phyloP scores from a whole-genome alignment of 108 stramenopile genomes.

The Asterionellopsis glacialis region DNA sequence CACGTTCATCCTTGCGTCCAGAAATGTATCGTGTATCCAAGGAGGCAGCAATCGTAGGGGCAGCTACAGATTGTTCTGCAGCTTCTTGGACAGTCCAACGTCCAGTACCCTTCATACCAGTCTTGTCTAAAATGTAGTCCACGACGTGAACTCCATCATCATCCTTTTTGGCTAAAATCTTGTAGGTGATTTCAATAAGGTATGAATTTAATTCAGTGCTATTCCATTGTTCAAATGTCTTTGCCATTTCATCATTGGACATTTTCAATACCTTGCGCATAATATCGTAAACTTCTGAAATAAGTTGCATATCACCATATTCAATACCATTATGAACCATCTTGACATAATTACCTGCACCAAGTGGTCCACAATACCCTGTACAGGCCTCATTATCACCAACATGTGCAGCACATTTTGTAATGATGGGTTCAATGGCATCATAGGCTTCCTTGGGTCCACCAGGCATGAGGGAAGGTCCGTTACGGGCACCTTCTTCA shows the following conservation, averaged over 20 bases:
- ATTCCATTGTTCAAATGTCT: conserved; percentile 92
- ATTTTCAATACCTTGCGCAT: conserved; percentile 80
- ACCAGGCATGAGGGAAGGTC: conserved; percentile 98
- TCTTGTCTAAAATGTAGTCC: conserved; percentile 94
- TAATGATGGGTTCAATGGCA: conserved; percentile 89
- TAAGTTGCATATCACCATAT: conserved; percentile 99
- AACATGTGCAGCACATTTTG: conserved; percentile 92
- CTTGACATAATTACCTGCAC: conserved; percentile 96
- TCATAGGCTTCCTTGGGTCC: conserved; percentile 94
- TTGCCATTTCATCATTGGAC: conserved; percentile 91
- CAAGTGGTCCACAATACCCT: conserved; percentile 92
- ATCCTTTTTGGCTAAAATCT: conserved; percentile 85
- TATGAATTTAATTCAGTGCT: conserved; percentile 83
- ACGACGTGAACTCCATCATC: conserved; percentile 79
- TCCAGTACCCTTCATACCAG: conserved; percentile 99
- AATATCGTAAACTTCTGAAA: conserved; percentile 95
- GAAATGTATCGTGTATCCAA: conserved; percentile 92
- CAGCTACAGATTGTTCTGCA: conserved; percentile 94
- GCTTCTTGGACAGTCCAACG: conserved; percentile 98
- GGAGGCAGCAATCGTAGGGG: conserved; percentile 94
- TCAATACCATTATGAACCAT: conserved; percentile 99
- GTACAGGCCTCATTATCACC: conserved; percentile 88
- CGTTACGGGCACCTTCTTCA: conserved; percentile 98
- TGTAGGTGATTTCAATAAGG: conserved; percentile 96
- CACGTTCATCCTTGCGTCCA: conserved; percentile 90